These are phyloP conservation scores for Debaryomyces maramus DNA, from an alignment of 805 yeast genomes.

Conservation along the genomic window DNA sequence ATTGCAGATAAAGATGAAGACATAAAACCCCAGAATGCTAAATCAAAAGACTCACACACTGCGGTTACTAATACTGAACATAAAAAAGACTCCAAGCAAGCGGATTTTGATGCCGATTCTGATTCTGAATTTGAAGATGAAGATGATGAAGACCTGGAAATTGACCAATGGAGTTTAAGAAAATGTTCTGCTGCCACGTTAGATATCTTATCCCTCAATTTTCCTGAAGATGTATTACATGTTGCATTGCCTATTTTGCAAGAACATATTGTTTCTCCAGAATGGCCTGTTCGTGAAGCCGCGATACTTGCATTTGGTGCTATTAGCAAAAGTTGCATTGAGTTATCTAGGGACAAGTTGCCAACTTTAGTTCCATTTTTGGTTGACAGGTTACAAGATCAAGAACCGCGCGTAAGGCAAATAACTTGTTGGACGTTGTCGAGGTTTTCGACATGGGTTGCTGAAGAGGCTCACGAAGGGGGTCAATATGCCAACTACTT, in stretches of 20 bases:
- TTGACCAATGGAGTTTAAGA: slow-evolving; percentile 84
- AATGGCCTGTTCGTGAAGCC: slow-evolving; percentile 93
- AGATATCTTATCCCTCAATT: slow-evolving; percentile 70
- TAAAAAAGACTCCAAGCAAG: slow-evolving; percentile 13
- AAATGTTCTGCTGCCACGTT: slow-evolving; percentile 94
- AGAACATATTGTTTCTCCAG: slow-evolving; percentile 61
- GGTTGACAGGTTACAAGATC: slow-evolving; percentile 73
- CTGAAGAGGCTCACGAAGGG: slow-evolving; percentile 61
- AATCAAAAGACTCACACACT: slow-evolving; percentile 48
- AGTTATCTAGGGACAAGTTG: slow-evolving; percentile 65
- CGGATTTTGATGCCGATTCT: slow-evolving; percentile 33
- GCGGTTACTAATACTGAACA: slow-evolving; percentile 18
- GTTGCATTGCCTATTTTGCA: slow-evolving; percentile 74
- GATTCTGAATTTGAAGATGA: slow-evolving; percentile 65
- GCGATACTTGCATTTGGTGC: slow-evolving; percentile 95
- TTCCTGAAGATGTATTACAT: slow-evolving; percentile 66
- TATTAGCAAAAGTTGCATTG: slow-evolving; percentile 83
- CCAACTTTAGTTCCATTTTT: slow-evolving; percentile 83
- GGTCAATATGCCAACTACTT: slow-evolving; percentile 67
- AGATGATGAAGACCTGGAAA: slow-evolving; percentile 65
- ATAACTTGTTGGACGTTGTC: slow-evolving; percentile 96
- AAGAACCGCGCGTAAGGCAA: slow-evolving; percentile 82
- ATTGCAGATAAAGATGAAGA: slow-evolving; percentile 86
- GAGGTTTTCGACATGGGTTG: slow-evolving; percentile 80
- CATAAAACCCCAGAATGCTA: slow-evolving; percentile 78